Base-by-base conservation (phyloP, 2,329 filamentous ascomycete species). In the Diplocarpon mali region DNA sequence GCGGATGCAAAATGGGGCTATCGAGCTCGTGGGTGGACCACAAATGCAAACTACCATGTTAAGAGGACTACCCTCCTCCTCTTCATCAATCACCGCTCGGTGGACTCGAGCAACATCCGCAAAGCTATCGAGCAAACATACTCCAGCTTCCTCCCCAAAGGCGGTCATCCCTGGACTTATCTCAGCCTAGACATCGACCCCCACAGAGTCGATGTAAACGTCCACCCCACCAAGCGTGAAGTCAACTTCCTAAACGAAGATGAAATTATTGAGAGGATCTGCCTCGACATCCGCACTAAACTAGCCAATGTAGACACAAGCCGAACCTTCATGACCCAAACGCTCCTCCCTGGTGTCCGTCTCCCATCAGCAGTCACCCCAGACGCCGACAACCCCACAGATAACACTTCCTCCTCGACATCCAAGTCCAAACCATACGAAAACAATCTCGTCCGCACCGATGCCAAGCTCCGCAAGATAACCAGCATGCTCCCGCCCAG, bases 171-270 rank as follows among this genome's bases (percentile, higher is more conserved):
- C 0, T 98, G 96, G 61, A 71, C 90, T 46, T 98, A 98, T 60
- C 71, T 98, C 20, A 92, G 83, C 59, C 72, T 98, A 2, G 85
- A 95, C 48, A 94, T 98, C 46, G 89, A 96, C 55, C 90, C 92
- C 1, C 78, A 83, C 20, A 75, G 90, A 42, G 87, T 98, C 3
- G 92, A 98, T 62, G 93, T 98, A 60, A 98, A 98, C 56, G 84
- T 98, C 0, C 92, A 98, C 63, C 92, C 92, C 0, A 98, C 92
- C 0, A 98, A 98, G 64, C 75, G 87, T 40, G 90, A 98, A 61
- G 92, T 98, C 15, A 92, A 96, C 59, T 96, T 98, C 57, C 71
- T 98, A 16, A 95, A 96, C 50, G 92, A 98, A 62, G 92, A 98
- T 52, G 92, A 98, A 56, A 94, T 98, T 37, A 83, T 92, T 38